phyloP scores from a whole-genome alignment of 2,329 filamentous ascomycete genomes.

The Penicillium thymicola region DNA sequence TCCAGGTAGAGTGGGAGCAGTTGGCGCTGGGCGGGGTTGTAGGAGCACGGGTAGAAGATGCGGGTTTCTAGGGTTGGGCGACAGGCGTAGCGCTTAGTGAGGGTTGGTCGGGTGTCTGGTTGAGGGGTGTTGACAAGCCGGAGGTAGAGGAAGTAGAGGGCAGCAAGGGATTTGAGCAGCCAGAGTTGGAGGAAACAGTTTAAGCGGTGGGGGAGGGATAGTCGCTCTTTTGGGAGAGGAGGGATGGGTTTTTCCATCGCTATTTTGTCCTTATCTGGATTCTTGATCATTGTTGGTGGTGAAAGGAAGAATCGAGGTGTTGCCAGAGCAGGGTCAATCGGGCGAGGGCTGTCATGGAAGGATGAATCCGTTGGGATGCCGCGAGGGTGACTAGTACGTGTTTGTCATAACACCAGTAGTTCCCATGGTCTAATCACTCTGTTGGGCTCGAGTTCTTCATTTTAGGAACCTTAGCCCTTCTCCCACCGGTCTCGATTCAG shows the following conservation, averaged over 20 bases:
- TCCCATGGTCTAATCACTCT: background rate
- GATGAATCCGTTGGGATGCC: background rate
- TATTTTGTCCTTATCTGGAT: background rate
- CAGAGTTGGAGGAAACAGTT: conserved; percentile 23
- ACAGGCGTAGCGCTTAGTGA: background rate
- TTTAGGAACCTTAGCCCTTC: background rate
- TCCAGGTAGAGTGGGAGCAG: conserved; percentile 46
- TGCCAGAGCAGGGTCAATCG: background rate
- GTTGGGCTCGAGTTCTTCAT: background rate
- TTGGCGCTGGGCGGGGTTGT: conserved; percentile 19
- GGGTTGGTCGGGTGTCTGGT: background rate
- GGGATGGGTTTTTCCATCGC: background rate
- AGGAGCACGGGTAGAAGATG: conserved; percentile 5
- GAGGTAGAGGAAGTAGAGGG: conserved; percentile 10
- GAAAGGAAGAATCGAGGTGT: background rate
- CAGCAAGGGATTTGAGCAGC: conserved; percentile 15
- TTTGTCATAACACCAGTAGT: background rate
- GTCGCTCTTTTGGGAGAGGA: conserved; percentile 15
- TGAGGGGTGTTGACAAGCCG: conserved; percentile 8
- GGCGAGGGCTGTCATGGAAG: background rate
- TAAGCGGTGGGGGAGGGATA: conserved; percentile 14
- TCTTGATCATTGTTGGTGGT: background rate
- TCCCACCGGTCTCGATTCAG: background rate
- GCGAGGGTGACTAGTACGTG: background rate
- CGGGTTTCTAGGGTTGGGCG: background rate